Conservation (phyloP, 2,329 filamentous ascomycete species). For the Gyromitra esculenta region DNA sequence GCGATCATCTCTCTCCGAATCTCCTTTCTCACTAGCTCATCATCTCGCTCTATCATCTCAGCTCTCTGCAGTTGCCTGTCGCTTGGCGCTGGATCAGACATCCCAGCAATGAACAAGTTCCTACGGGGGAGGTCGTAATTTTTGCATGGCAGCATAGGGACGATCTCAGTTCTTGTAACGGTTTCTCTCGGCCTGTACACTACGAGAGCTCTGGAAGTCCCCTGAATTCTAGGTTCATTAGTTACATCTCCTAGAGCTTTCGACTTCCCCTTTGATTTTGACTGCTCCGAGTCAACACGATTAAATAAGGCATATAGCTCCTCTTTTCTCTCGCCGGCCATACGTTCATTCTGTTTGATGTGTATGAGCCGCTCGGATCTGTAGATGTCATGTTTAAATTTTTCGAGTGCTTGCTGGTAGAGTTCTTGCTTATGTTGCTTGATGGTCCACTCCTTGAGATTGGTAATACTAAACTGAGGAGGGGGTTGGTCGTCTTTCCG, state of each 20-base stretch:
- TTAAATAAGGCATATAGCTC: slow-evolving; percentile 20
- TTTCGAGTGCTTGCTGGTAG: not conserved
- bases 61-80: not conserved
- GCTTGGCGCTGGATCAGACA: not conserved
- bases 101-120: slow-evolving; percentile 26
- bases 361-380: slow-evolving; percentile 4
- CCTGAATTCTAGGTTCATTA: not conserved
- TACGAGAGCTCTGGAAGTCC: not conserved
- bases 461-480: not conserved
- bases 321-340: slow-evolving; percentile 12
- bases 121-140: slow-evolving; percentile 24
- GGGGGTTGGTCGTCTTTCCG: not conserved
- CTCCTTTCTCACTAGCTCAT: slow-evolving; percentile 2
- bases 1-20: slow-evolving; percentile 4
- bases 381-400: not conserved
- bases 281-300: slow-evolving; percentile 25
- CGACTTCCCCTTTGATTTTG: not conserved
- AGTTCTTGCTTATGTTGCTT: slow-evolving; percentile 11
- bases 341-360: slow-evolving; percentile 9
- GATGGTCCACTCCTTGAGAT: not conserved
- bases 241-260: not conserved
- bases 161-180: slow-evolving; percentile 30
- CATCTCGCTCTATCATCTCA: not conserved
- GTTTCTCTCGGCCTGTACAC: not conserved
- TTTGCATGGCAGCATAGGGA: slow-evolving; percentile 36